A percentile compares a stretch with the other conserved stretches of the same genome.
Conservation (phyloP, 805 yeast genomes). For the Metschnikowia shivogae region DNA sequence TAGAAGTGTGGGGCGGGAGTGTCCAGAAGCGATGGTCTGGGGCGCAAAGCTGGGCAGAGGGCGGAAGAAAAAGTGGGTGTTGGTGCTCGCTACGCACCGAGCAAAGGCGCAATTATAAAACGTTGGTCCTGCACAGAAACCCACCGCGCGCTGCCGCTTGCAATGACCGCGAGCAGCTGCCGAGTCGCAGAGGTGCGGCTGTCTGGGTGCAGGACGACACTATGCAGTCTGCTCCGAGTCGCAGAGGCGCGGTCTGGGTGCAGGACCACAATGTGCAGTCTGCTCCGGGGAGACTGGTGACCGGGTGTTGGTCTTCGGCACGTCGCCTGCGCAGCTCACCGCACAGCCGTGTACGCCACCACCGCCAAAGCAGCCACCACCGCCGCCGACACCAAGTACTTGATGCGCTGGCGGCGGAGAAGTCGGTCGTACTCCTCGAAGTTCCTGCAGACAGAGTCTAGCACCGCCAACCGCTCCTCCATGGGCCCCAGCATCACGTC, state of each 20-base stretch:
- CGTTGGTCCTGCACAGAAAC: neutral
- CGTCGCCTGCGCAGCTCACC: no score
- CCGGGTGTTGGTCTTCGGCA: no score
- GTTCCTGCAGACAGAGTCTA: conserved; percentile 29
- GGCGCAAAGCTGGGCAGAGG: neutral
- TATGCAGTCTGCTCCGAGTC: no score
- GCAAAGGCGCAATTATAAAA: conserved; percentile 4
- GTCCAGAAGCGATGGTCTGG: neutral
- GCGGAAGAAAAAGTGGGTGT: conserved; percentile 2
- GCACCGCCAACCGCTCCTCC: conserved; percentile 25
- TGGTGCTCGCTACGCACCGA: conserved; percentile 1
- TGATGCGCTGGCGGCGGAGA: conserved; percentile 25
- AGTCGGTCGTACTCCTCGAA: conserved; percentile 26
- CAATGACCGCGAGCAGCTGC: neutral
- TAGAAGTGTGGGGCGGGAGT: neutral
- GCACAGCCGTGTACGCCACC: conserved; percentile 3
- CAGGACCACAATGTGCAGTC: no score
- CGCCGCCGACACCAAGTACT: conserved; percentile 23
- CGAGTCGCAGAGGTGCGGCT: no score
- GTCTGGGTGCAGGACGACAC: no score
- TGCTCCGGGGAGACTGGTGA: no score
- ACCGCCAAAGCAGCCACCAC: conserved; percentile 17
- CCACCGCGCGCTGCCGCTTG: conserved; percentile 2
- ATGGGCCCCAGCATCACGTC: conserved; percentile 24
- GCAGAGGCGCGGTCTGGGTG: no score